Evolutionary conservation across 371 early-diverging fungal genomes (phyloP), one percentile per base, ranked within the genome.

Genomic region (Smittium culicis): DNA sequence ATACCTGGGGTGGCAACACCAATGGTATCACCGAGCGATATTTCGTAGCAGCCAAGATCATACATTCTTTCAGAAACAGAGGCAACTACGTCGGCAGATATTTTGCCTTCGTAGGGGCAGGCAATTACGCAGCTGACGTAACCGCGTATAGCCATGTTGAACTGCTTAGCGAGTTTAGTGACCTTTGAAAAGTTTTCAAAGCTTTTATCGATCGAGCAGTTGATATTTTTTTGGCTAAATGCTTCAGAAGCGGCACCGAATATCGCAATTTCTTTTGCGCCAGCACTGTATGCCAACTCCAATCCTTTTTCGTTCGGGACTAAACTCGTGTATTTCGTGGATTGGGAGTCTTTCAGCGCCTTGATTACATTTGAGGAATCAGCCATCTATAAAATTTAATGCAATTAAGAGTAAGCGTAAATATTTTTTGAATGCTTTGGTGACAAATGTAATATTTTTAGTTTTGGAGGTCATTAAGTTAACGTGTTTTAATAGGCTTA

Each of bases 21-120:
- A 72, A 96, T 96, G 0, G 98, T 97, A 74, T 97, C 98, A 24
- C 95, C 96, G 29, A 97, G 78, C 58, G 93, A 92, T 34, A 97
- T 91, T 73, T 97, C 98, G 74, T 95, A 94, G 79, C 98, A 97
- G 20, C 98, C 98, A 84, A 94, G 85, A 16, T 90, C 90, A 29
- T 82, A 75, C 70, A 95, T 73, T 34, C 80, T 79, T 66, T 86
- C 80, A 8, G 94, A 80, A 25, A 95, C 86, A 11, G 77, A 73
- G 1, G 91, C 91, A 0, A 92, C 95, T 14, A 78, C 83, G 54
- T 73, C 70, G 0, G 94, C 88, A 0, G 77, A 73, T 1, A 96
- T 80, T 8, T 73, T 70, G 1, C 94, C 95, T 71, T 94, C 91
- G 72, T 94, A 97, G 16, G 98, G 98, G 68, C 98, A 97, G 2